Evolutionary conservation across 23 red algal species (phyloP), one percentile per base, ranked within the genome.

Genomic region (Gracilaria domingensis): DNA sequence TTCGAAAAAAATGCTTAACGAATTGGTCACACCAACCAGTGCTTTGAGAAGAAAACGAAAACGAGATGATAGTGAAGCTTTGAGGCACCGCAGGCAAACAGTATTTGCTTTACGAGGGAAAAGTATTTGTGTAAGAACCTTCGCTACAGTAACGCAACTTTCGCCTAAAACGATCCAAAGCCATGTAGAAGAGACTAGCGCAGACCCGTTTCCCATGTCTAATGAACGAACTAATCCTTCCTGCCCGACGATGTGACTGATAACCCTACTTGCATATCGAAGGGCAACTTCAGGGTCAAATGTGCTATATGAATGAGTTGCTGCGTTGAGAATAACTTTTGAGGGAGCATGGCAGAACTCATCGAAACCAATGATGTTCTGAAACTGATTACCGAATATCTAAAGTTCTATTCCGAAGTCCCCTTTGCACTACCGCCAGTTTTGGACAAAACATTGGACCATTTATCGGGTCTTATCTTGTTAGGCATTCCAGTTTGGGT

Each of bases 321-420:
- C 50, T 58, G 35, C 38, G 39, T 82, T 59, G 53, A 80, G 80
- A 4, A 79, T 67, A 12, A 45, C 8, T 26, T 51, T 71, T n/a
- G 80, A 36, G 28, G 73, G 86, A 23, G 57, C 75, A 70, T 79
- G 69, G 35, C 80, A 80, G 30, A 54, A 33, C 61, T 90, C 86
- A 25, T 73, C 86, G 18, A 66, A 11, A 17, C 86, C 50, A 18
- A 64, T 90, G 35, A 0, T 79, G 40, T 80, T 90, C 28, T 90
- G 86, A 42, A 33, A 32, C 54, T 90, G 58, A 8, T 51, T 53
- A 44, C 86, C 86, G 0, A 48, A 90, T 14, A 90, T 12, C 33
- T 90, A 73, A 1, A 90, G 79, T 28, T 55, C 50, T 1, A 67
- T 90, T 45, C 86, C 86, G 40, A 64, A 55, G 21, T 79, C 29